Conservation (phyloP, 495 filamentous ascomycete genomes). For the Rhizodiscina lignyota region DNA sequence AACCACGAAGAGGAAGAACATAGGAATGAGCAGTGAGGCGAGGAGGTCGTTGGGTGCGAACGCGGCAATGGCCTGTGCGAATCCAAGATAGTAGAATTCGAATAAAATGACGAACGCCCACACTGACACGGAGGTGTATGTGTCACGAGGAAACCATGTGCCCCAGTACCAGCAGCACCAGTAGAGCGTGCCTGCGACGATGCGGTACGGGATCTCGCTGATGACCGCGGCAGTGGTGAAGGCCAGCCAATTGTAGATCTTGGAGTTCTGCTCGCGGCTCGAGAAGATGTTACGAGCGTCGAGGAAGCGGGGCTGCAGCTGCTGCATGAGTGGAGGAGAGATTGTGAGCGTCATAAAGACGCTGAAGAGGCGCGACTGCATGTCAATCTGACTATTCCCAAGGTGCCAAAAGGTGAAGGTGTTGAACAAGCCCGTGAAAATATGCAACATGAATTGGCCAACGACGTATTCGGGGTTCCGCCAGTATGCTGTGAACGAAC, state of each 20-base stretch:
- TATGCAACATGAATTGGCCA: conserved; percentile 41
- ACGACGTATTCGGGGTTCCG: conserved; percentile 14
- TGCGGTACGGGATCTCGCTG: conserved; percentile 58
- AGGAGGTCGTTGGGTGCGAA: conserved; percentile 57
- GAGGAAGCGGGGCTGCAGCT: conserved; percentile 52
- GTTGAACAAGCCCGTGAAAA: conserved; percentile 46
- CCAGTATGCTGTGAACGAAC: conserved; percentile 15
- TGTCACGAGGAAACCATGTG: conserved; percentile 34
- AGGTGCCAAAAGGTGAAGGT: conserved; percentile 50
- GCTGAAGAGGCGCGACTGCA: conserved; percentile 50
- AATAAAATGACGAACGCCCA: conserved; percentile 49
- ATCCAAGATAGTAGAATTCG: conserved; percentile 55
- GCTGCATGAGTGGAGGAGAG: conserved; percentile 43
- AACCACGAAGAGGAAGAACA: conserved; percentile 43
- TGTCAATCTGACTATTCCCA: conserved; percentile 38
- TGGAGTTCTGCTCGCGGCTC: conserved; percentile 50
- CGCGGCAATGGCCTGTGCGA: conserved; percentile 63
- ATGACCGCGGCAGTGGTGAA: conserved; percentile 54
- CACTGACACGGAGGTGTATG: conserved; percentile 35
- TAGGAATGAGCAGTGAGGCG: conserved; percentile 37
- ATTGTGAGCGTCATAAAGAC: conserved; percentile 59
- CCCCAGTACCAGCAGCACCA: conserved; percentile 38
- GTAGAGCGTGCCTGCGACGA: conserved; percentile 43
- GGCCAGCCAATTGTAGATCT: conserved; percentile 55
- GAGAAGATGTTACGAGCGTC: conserved; percentile 48